phyloP scores from a whole-genome alignment of 345 rosid genomes.

The Eucalyptus curtisii region DNA sequence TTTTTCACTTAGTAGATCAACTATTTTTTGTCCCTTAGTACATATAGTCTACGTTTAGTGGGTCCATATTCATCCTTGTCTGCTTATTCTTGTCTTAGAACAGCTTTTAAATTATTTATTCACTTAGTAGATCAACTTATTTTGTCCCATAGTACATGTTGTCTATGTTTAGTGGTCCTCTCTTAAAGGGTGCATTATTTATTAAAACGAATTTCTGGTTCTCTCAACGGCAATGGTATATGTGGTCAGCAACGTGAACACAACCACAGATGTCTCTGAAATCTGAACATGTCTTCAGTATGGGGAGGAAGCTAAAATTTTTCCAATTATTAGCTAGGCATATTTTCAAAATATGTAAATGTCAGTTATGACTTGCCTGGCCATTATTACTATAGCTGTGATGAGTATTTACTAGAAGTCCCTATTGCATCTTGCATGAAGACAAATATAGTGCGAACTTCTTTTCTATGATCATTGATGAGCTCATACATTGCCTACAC shows the following conservation, averaged over 20 bases:
- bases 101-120: not conserved
- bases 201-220: not conserved
- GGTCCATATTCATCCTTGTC: not conserved
- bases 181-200: not conserved
- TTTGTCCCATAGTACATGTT: not conserved
- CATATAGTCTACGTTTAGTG: not conserved
- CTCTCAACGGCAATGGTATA: not conserved
- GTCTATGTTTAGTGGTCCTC: not conserved
- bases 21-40: not conserved
- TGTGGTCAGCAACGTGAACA: not conserved
- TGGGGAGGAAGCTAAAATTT: not conserved
- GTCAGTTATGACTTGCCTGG: not conserved
- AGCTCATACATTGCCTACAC: not conserved
- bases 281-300: not conserved
- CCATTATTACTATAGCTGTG: not conserved
- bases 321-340: not conserved
- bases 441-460: not conserved
- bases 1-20: not conserved
- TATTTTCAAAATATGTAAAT: not conserved
- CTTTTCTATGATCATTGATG: not conserved
- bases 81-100: not conserved
- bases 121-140: not conserved
- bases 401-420: not conserved
- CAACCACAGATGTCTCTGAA: not conserved
- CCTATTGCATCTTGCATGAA: not conserved